A percentile compares a stretch with the other conserved stretches of the same genome.
These are phyloP conservation scores for Petasospora rhodanensis DNA, from an alignment of 1,139 yeast genomes.

Conservation along the genomic window DNA sequence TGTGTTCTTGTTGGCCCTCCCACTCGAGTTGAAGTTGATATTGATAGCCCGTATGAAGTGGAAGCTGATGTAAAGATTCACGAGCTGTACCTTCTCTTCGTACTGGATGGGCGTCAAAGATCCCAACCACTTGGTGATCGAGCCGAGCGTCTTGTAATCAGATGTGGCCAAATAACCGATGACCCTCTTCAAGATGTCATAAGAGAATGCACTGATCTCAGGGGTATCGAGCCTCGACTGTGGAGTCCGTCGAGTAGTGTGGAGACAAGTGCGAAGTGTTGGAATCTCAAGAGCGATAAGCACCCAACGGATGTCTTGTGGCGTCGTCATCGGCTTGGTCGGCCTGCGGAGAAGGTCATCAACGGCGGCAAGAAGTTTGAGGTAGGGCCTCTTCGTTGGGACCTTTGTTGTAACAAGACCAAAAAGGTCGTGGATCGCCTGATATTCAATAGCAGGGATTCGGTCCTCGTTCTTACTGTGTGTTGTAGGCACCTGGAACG, in stretches of 20 bases:
- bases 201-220: constrained; percentile 51
- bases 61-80: constrained; percentile 62
- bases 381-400: constrained; percentile 59
- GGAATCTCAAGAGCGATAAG: constrained; percentile 64
- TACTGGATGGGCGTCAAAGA: constrained; percentile 39
- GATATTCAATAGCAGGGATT: constrained; percentile 30
- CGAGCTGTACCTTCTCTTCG: constrained; percentile 44
- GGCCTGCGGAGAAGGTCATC: constrained; percentile 46
- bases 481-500: constrained; percentile 38
- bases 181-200: constrained; percentile 61
- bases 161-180: constrained; percentile 62
- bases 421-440: constrained; percentile 42
- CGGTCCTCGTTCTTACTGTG: neutral
- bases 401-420: constrained; percentile 36
- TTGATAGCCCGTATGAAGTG: constrained; percentile 42
- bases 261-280: constrained; percentile 43
- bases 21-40: constrained; percentile 13
- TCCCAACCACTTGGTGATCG: constrained; percentile 57
- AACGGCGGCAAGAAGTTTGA: constrained; percentile 46
- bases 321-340: constrained; percentile 29
- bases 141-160: constrained; percentile 37
- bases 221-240: constrained; percentile 34
- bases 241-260: constrained; percentile 24
- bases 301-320: constrained; percentile 47
- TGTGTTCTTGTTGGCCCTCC: too few relatives aligned